A percentile compares a stretch with the other conserved stretches of the same genome.
Evolutionary conservation across 495 filamentous ascomycete genomes (phyloP).

Genomic region (Neurospora hispaniola): DNA sequence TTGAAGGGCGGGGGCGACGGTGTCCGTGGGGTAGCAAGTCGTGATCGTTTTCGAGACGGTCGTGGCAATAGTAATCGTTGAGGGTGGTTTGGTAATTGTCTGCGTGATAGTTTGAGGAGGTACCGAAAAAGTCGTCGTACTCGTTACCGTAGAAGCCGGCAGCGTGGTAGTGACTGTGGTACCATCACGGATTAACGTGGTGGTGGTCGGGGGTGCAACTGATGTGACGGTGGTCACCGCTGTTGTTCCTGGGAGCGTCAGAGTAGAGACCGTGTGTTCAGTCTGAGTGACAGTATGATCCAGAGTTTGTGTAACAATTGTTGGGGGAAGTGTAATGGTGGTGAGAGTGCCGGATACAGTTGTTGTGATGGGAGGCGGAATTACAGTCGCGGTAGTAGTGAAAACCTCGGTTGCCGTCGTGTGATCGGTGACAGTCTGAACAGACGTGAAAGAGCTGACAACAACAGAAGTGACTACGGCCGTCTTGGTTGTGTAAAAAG

Average conservation of each 20-base stretch:
- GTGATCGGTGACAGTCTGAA: constrained; percentile 3
- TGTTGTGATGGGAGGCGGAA: constrained; percentile 9
- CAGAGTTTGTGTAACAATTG: constrained; percentile 1
- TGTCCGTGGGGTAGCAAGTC: constrained; percentile 22
- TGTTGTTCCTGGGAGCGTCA: constrained; percentile 19
- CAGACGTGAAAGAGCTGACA: constrained; percentile 11
- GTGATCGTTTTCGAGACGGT: constrained; percentile 19
- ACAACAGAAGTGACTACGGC: constrained; percentile 9
- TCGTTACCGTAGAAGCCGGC: constrained; percentile 18
- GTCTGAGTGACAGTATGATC: constrained; percentile 15
- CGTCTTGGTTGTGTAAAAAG: constrained; percentile 5
- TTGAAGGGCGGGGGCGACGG: neutral
- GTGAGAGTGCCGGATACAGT: constrained; percentile 5
- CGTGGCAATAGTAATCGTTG: constrained; percentile 10
- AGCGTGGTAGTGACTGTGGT: constrained; percentile 19
- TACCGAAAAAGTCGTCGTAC: constrained; percentile 1
- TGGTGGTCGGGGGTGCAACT: constrained; percentile 11
- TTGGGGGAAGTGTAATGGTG: constrained; percentile 14
- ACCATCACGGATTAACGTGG: constrained; percentile 14
- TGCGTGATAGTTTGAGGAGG: neutral
- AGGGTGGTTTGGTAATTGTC: constrained; percentile 14
- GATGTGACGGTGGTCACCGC: constrained; percentile 12
- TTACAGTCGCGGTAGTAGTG: constrained; percentile 14
- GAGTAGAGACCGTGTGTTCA: constrained; percentile 1
- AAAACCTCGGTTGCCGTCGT: constrained; percentile 16